Conservation (phyloP, 352 stramenopile species). For the Thalassiosira exigua region DNA sequence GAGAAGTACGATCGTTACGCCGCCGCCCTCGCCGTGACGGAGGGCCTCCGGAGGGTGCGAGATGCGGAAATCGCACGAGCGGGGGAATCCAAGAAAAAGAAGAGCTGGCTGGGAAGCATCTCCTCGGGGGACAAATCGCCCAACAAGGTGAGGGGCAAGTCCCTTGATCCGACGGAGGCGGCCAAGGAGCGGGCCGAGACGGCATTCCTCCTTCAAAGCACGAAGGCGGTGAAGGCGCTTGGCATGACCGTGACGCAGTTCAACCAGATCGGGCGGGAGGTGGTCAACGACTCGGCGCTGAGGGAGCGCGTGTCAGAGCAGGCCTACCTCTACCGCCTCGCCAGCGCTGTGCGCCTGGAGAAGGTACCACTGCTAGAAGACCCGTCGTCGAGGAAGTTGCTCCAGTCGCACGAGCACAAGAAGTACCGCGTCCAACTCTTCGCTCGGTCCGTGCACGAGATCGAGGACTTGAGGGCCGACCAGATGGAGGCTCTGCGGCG, state of each 20-base stretch:
- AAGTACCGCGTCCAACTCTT: no score
- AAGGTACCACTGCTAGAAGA: conserved; percentile 65
- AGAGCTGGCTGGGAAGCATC: no score
- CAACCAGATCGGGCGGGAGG: conserved; percentile 68
- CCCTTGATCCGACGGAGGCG: background rate
- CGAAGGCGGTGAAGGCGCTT: conserved; percentile 60
- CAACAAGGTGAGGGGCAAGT: background rate
- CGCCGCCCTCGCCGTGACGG: conserved; percentile 65
- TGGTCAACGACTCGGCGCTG: conserved; percentile 46
- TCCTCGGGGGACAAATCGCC: no score
- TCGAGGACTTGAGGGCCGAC: no score
- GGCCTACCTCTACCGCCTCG: conserved; percentile 76
- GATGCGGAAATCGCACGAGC: conserved; percentile 48
- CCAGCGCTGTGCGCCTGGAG: conserved; percentile 60
- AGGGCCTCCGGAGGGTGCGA: conserved; percentile 58
- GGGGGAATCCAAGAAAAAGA: background rate
- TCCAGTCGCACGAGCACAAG: no score
- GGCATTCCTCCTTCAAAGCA: conserved; percentile 48
- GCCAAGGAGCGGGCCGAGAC: conserved; percentile 34
- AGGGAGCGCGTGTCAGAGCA: conserved; percentile 71
- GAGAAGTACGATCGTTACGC: conserved; percentile 69
- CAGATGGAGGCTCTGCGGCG: no score
- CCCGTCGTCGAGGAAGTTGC: no score
- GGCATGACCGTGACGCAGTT: conserved; percentile 70
- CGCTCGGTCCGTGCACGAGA: no score